A percentile compares a stretch with the other conserved stretches of the same genome.
Conservation (phyloP, 2,329 filamentous ascomycete genomes). For the Cladosporium sp. region DNA sequence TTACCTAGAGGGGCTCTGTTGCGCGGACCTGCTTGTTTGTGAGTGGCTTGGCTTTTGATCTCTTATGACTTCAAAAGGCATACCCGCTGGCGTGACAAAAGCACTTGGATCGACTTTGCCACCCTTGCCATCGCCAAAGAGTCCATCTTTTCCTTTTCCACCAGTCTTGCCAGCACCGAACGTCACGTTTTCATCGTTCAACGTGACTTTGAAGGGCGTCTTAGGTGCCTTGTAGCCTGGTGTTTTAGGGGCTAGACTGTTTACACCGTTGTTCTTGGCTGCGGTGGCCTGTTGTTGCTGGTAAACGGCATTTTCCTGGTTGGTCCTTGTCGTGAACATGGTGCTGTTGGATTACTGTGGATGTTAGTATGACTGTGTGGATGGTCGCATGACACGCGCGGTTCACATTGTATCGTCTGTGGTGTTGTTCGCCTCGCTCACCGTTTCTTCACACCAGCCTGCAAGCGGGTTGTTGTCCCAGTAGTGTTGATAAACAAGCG, state of each 20-base stretch:
- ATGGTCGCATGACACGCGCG: neutral
- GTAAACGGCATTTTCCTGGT: slow-evolving; percentile 84
- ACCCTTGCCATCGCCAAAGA: slow-evolving; percentile 49
- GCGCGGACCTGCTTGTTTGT: slow-evolving; percentile 49
- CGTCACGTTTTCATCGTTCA: slow-evolving; percentile 82
- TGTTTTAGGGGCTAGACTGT: slow-evolving; percentile 66
- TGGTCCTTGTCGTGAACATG: slow-evolving; percentile 69
- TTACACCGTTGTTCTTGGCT: slow-evolving; percentile 65
- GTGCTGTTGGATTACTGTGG: slow-evolving; percentile 22
- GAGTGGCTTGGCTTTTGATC: neutral
- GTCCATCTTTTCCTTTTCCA: slow-evolving; percentile 53
- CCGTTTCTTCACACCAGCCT: slow-evolving; percentile 11
- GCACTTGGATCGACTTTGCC: slow-evolving; percentile 51
- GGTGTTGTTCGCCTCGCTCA: slow-evolving; percentile 3
- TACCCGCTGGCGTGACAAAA: slow-evolving; percentile 79
- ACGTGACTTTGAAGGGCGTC: slow-evolving; percentile 70
- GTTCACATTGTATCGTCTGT: slow-evolving; percentile 3
- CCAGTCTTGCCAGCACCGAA: slow-evolving; percentile 56
- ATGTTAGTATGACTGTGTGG: neutral
- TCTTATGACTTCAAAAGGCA: slow-evolving; percentile 20
- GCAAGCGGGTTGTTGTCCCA: slow-evolving; percentile 1
- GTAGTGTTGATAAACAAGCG: slow-evolving; percentile 12
- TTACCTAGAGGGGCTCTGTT: slow-evolving; percentile 78
- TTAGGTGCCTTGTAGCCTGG: slow-evolving; percentile 72
- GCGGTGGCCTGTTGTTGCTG: slow-evolving; percentile 65